Base-by-base conservation (phyloP, 176 grass and related monocot species). In the Rhynchospora breviuscula region DNA sequence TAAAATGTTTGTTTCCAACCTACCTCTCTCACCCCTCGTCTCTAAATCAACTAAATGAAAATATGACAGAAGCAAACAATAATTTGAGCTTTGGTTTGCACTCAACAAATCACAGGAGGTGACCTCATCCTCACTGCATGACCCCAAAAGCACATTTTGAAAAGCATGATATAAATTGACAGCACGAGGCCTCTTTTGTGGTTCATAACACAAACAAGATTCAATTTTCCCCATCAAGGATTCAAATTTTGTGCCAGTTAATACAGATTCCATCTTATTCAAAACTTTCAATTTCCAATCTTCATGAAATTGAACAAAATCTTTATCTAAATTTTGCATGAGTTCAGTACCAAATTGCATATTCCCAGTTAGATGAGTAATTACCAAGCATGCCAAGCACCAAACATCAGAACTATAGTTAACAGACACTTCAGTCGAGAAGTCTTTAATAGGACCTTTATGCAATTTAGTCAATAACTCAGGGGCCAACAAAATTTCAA, bases 121-220 rank as follows among this genome's bases (percentile, higher is more conserved):
- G n/a, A 91, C 80, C 86, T 62, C 59, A 90, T 79, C 35, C 35
- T 40, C 83, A 79, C 31, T 14, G 59, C 17, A 17, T 31, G 22
- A 70, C 70, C 88, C 87, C 53, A 80, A 53, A 25, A 84, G 76
- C 54, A 78, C 59, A 46, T 62, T 44, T 59, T 81, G 83, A 52
- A 95, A 82, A 75, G 88, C 88, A 51, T 75, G 60, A 88, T 89
- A 98, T 14, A 98, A 72, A 82, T 95, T 85, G 84, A 45, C 59
- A 53, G 90, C 80, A 68, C 58, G 67, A 88, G 91, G 91, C 57
- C 91, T 87, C 52, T 65, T 59, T 71, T 90, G 81, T 25, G 86
- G 83, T 40, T 93, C 85, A 91, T 95, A 90, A 79, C 83, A 91
- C 85, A 98, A 81, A 69, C 93, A 91, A 18, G 86, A 90, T 23